Evolutionary conservation across 805 yeast genomes (phyloP).

Genomic region (Saturnispora zaruensis): DNA sequence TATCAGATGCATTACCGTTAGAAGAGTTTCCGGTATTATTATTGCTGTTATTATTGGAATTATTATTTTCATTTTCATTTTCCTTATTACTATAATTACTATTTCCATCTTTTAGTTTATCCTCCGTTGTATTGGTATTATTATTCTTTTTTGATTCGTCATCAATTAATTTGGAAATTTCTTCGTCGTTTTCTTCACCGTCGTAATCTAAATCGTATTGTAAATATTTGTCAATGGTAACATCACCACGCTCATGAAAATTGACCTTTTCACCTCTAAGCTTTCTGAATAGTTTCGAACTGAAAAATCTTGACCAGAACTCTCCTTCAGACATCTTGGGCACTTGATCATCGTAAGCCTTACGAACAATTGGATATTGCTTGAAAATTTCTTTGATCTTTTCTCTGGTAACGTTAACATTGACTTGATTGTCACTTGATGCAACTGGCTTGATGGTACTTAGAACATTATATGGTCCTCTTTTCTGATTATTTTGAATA

Average conservation of each 20-base stretch:
- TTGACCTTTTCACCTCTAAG: slow-evolving; percentile 82
- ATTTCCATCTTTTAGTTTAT: slow-evolving; percentile 10
- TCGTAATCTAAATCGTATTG: slow-evolving; percentile 53
- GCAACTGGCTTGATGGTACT: slow-evolving; percentile 93
- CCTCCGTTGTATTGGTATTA: slow-evolving; percentile 18
- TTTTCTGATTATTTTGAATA: slow-evolving; percentile 69
- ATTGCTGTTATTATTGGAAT: not conserved
- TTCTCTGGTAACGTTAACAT: slow-evolving; percentile 85
- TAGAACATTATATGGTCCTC: slow-evolving; percentile 89
- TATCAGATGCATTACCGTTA: not conserved
- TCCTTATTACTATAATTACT: not conserved
- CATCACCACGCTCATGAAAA: slow-evolving; percentile 72
- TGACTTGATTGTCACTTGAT: slow-evolving; percentile 84
- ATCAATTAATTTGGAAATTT: slow-evolving; percentile 22
- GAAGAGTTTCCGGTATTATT: not conserved
- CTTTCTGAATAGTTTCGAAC: slow-evolving; percentile 78
- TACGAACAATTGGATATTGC: slow-evolving; percentile 85
- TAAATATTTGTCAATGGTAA: slow-evolving; percentile 75
- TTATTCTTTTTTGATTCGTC: slow-evolving; percentile 9
- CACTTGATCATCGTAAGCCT: slow-evolving; percentile 84
- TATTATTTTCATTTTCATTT: not conserved
- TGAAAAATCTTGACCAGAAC: slow-evolving; percentile 94
- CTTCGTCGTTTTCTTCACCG: slow-evolving; percentile 33
- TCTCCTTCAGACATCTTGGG: slow-evolving; percentile 85
- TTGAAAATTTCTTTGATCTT: slow-evolving; percentile 83